Base-by-base conservation (phyloP, 768 basidiomycete genomes). In the Chalciporus pseudorubinellus region DNA sequence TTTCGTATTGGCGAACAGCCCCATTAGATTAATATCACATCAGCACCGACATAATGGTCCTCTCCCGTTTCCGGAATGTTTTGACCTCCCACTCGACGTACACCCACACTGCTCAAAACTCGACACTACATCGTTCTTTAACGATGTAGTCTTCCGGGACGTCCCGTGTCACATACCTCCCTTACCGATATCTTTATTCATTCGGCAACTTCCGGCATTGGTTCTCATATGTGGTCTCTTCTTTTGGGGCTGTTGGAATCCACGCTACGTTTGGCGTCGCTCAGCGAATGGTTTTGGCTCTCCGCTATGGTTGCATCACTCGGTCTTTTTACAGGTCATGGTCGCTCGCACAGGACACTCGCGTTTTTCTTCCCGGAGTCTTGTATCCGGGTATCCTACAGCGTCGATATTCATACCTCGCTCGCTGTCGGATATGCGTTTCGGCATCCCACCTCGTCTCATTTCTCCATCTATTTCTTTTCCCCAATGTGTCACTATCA, bases 351-450 rank as follows among this genome's bases (percentile, higher is more conserved):
- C 64, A 70, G 71, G 71, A 73, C 66, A 66, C 41, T 59, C 61
- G 53, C 66, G 52, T 62, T 26, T 49, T 58, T 34, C n/a, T 8
- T 19, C 59, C 60, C 56, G 62, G 58, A 58, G 29, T 36, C 43
- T 57, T 60, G 60, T 58, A 57, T 67, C 65, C 64, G 67, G 72
- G 70, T 46, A 24, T 58, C 58, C 50, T 55, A 55, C 59, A 60
- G 63, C 68, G 58, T 64, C 69, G 71, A 71, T 72, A 77, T 77
- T 77, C 72, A 75, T 77, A 69, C 72, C 70, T 74, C 74, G 66
- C 67, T 67, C 60, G 72, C 63, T 69, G 63, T 59, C 57, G 59
- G 67, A 34, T 51, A 49, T 48, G 13, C 58, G 55, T 65, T 60
- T 39, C 57, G 48, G 51, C 60, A 56, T 58, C 57, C 48, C 50